Evolutionary conservation across 2,329 filamentous ascomycete species (phyloP).

Genomic region (Monascus ruber): DNA sequence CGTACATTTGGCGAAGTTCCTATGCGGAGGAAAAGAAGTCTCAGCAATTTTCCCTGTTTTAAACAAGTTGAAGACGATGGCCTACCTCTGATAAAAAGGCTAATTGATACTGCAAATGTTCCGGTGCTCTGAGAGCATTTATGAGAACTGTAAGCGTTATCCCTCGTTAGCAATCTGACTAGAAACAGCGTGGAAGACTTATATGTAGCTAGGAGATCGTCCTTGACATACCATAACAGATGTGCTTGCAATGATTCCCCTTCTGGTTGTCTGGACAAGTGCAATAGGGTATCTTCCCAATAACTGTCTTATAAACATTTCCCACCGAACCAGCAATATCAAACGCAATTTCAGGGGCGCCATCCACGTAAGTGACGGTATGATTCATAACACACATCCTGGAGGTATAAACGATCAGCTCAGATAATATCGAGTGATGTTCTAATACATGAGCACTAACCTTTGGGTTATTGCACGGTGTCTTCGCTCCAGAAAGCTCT

Average conservation of each 20-base stretch:
- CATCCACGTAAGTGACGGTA: slow-evolving; percentile 31
- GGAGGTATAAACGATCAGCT: not conserved
- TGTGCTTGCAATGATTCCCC: slow-evolving; percentile 54
- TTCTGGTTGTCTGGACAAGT: slow-evolving; percentile 44
- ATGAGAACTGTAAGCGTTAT: slow-evolving; percentile 37
- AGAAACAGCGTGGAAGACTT: not conserved
- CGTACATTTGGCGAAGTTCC: slow-evolving; percentile 48
- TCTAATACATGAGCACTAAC: slow-evolving; percentile 7
- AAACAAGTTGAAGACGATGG: not conserved
- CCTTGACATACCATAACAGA: slow-evolving; percentile 40
- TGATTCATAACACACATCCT: slow-evolving; percentile 49
- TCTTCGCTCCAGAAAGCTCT: slow-evolving; percentile 36
- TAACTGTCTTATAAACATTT: slow-evolving; percentile 49
- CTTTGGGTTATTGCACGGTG: slow-evolving; percentile 40
- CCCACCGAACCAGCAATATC: slow-evolving; percentile 50
- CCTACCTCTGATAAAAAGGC: slow-evolving; percentile 44
- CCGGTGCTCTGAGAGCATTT: slow-evolving; percentile 46
- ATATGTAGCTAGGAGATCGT: too few relatives aligned
- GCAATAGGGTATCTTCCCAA: slow-evolving; percentile 43
- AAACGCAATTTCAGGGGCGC: slow-evolving; percentile 40
- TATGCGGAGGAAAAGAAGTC: slow-evolving; percentile 4
- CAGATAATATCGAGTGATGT: not conserved
- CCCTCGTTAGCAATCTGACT: slow-evolving; percentile 3
- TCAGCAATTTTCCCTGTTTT: not conserved
- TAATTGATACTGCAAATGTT: slow-evolving; percentile 47